These are phyloP conservation scores for Sinapis alba DNA, from an alignment of 441 rosid species.

Conservation along the genomic window DNA sequence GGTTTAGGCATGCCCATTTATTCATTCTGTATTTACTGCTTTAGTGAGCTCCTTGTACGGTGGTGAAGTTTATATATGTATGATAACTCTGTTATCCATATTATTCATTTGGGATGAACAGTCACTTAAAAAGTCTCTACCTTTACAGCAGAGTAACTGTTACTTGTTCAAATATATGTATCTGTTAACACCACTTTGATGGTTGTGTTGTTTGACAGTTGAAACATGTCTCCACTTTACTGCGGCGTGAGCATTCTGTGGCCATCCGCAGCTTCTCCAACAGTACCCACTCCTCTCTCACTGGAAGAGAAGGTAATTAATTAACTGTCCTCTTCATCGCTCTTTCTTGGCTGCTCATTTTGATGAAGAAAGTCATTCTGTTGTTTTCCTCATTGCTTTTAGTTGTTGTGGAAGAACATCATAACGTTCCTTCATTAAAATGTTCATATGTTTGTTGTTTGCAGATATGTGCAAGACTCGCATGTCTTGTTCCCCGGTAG, in stretches of 20 bases:
- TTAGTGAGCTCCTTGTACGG: background rate
- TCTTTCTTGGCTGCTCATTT: background rate
- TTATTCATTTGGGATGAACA: background rate
- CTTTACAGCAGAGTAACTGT: background rate
- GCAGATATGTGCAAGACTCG: conserved; percentile 52
- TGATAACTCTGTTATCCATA: no score
- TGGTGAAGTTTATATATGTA: background rate
- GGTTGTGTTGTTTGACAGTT: conserved; percentile 49
- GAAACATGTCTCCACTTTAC: conserved; percentile 50
- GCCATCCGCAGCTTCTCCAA: conserved; percentile 62
- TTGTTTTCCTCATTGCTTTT: no score
- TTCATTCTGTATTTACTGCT: background rate
- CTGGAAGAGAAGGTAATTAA: conserved; percentile 56
- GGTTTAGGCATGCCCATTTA: background rate
- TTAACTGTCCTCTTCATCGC: conserved; percentile 9
- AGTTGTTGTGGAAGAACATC: background rate
- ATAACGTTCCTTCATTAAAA: background rate
- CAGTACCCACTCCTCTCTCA: conserved; percentile 39
- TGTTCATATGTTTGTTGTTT: background rate
- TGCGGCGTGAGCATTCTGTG: conserved; percentile 54
- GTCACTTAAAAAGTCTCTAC: background rate
- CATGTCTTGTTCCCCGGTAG: conserved; percentile 36
- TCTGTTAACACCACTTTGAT: background rate
- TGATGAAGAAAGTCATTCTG: no score
- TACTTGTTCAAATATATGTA: background rate